Evolutionary conservation across 805 yeast species (phyloP), one percentile per base, ranked within the genome.

Genomic region (Candida bentonensis): DNA sequence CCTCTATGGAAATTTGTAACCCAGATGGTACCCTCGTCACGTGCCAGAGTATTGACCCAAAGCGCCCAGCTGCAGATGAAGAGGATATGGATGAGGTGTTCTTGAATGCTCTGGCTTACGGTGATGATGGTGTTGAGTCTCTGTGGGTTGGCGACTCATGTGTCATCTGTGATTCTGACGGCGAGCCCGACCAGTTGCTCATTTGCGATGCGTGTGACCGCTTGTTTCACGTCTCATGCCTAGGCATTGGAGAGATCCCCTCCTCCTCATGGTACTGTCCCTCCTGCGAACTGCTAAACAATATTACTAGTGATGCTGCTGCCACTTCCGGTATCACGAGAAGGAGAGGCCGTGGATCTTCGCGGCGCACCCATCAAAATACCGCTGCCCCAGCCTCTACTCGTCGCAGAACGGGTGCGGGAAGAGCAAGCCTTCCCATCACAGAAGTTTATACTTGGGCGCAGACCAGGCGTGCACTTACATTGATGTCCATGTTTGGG

Each of bases 251-350:
- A 21, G 55, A 50, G 15, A 52, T 57, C 9, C 63, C 63, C 2
- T 44, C 45, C 4, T 51, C 52, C 15, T 56, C 52, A 20, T 59
- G 62, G 61, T 54, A 47, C 41, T 59, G 63, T 44, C 62, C 62
- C n/a, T 49, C 56, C 7, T 57, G 62, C 36, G 57, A 49, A 34
- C 21, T 49, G 13, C 51, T 43, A 25, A 22, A 36, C 36, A 20
- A 9, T 7, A 7, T 7, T 25, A 13, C 7, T 9, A 25, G 13
- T 13, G 13, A 25, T 25, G 13, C 13, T 25, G 13, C 27, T 25
- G 7, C 27, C 13, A 25, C 27, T 25, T 25, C 27, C 13, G 13
- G 27, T 25, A 25, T 13, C 13, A 25, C 11, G 13, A 25, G 27
- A 13, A 25, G 11, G 27, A 25, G 27, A 13, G 27, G 27, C 11